Conservation (phyloP, 2,329 filamentous ascomycete species). For the Calonectria hawksworthii region DNA sequence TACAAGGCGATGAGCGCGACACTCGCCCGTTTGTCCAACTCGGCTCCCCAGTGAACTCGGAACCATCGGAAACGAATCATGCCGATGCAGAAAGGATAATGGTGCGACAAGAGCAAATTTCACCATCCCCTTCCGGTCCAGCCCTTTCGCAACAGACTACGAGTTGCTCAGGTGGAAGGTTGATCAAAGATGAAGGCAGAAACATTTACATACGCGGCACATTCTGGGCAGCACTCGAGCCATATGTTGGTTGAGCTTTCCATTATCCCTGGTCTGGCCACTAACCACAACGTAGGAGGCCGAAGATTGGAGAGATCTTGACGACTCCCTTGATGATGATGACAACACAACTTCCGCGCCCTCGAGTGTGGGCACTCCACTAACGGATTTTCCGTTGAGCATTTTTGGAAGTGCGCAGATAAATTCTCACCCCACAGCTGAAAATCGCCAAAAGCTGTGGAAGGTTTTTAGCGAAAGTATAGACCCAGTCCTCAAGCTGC, state of each 20-base stretch:
- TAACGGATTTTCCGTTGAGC: neutral
- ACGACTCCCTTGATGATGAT: neutral
- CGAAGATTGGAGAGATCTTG: neutral
- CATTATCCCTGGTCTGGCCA: neutral
- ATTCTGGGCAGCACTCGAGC: slow-evolving; percentile 18
- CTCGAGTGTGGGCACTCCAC: neutral
- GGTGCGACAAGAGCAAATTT: neutral
- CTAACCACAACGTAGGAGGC: neutral
- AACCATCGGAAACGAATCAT: neutral
- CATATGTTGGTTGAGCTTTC: neutral
- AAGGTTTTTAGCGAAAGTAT: neutral
- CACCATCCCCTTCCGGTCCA: neutral
- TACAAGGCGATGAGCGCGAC: neutral
- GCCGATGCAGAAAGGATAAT: neutral
- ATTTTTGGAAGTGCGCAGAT: neutral
- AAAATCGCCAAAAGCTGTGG: neutral
- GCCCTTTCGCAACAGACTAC: neutral
- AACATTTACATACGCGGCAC: slow-evolving; percentile 12
- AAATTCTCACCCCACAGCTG: neutral
- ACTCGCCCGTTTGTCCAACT: neutral
- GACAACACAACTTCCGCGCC: neutral
- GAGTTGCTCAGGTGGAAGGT: neutral
- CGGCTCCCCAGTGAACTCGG: neutral
- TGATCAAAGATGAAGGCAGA: slow-evolving; percentile 17
- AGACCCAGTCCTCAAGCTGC: neutral